Conservation (phyloP, 2,329 filamentous ascomycete genomes). For the Tolypocladium paradoxum region DNA sequence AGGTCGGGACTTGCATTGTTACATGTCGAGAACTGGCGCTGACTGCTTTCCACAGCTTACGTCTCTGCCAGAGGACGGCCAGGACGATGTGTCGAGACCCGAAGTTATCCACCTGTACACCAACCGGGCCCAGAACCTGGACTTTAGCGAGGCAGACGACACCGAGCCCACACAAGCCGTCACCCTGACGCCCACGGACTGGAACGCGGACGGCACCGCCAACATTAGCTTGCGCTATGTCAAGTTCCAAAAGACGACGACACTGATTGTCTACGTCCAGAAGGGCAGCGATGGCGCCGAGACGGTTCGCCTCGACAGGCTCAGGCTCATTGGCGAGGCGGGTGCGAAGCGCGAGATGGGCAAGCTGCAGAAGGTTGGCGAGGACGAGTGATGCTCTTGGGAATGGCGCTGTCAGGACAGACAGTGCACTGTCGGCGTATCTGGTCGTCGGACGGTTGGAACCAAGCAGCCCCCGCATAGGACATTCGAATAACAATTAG, state of each 20-base stretch:
- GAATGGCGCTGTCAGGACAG: not conserved
- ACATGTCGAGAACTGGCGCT: constrained; percentile 4
- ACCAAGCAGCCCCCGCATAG: not conserved
- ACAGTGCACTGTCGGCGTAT: not conserved
- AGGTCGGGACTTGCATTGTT: constrained; percentile 30
- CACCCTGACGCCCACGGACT: constrained; percentile 63
- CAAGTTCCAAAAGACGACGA: constrained; percentile 92
- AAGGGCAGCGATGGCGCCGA: constrained; percentile 77
- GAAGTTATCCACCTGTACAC: constrained; percentile 75
- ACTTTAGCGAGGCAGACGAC: constrained; percentile 91
- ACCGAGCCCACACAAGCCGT: constrained; percentile 71
- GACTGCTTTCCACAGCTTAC: constrained; percentile 55
- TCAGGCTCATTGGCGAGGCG: constrained; percentile 74
- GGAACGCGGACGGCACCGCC: constrained; percentile 69
- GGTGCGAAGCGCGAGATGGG: constrained; percentile 90
- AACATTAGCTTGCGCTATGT: constrained; percentile 73
- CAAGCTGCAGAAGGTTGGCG: constrained; percentile 88
- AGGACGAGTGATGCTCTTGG: constrained; percentile 43
- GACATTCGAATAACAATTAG: not conserved
- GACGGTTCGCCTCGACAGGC: constrained; percentile 71
- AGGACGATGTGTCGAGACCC: constrained; percentile 70
- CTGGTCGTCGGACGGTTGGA: not conserved
- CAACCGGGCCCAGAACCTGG: constrained; percentile 81
- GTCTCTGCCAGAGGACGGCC: constrained; percentile 59
- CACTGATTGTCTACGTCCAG: constrained; percentile 77